Base-by-base conservation (phyloP, 169 alveolate species). In the Babesia caballi region DNA sequence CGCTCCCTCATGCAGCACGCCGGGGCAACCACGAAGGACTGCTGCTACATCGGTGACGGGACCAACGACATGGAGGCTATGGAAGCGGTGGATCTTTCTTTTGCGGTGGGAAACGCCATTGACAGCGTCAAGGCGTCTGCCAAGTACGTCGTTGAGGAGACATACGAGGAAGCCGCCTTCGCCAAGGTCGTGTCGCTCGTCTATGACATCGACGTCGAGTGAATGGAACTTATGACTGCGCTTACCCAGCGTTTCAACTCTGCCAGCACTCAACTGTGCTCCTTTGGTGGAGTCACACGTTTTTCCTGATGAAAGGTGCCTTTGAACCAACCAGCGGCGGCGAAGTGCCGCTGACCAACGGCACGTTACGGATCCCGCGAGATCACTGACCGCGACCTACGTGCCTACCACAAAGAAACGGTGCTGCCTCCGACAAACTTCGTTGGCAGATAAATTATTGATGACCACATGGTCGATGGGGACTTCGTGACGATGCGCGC, bases 81-180 rank as follows among this genome's bases (percentile, higher is more conserved):
- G 85, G 40, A 54, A 5, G 25, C 44, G 4, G 28, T 27, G 1
- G 3, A 40, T 4, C 19, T 5, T 8, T 80, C 88, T 0, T 80
- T 69, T 50, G 83, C 83, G 19, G 83, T 80, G 9, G 88, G 71
- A 0, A 65, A 69, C 32, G 88, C 83, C 11, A 21, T 12, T 0
- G 77, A 77, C 21, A 28, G 32, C 11, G 86, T 47, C 17, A 77
- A 68, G 47, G 46, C 49, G 3, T 7, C 32, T 27, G 86, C 86
- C 14, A 77, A 69, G 27, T 40, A 58, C 36, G 66, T 69, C 38
- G 11, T 69, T 9, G 46, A 59, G 21, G 46, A 53, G 41, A 66
- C 81, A 17, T 27, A 69, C 66, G 76, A 68, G 8, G 82, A 77
- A n/a, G 74, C 44, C 27, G 85, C 75, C 7, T 61, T 74, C 40